phyloP scores from a whole-genome alignment of 1,139 yeast genomes.

The Debaryomyces udenii region DNA sequence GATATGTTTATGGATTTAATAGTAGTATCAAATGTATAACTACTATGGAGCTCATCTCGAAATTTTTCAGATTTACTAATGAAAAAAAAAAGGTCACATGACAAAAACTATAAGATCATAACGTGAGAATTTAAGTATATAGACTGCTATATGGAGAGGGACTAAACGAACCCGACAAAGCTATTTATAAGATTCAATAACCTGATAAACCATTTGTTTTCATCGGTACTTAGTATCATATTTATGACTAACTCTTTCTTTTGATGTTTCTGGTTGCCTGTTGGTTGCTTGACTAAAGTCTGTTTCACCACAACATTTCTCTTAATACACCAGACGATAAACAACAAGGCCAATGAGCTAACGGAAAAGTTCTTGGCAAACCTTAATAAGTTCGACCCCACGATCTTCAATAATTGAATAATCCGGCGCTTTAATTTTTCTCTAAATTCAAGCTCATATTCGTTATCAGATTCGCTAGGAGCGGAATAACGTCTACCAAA shows the following conservation, averaged over 20 bases:
- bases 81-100: constrained; percentile 6
- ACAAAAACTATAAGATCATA: neutral
- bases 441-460: constrained; percentile 25
- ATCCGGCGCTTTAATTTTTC: constrained; percentile 29
- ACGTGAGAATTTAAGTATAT: constrained; percentile 2
- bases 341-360: constrained; percentile 41
- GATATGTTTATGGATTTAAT: no score
- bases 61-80: constrained; percentile 12
- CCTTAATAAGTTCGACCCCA: constrained; percentile 34
- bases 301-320: constrained; percentile 44
- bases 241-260: constrained; percentile 47
- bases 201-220: constrained; percentile 51
- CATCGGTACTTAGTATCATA: constrained; percentile 48
- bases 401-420: constrained; percentile 25
- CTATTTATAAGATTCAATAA: constrained; percentile 41
- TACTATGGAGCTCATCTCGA: constrained; percentile 23
- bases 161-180: constrained; percentile 50
- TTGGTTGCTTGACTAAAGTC: constrained; percentile 41
- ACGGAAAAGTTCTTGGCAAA: constrained; percentile 41
- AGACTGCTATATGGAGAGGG: neutral
- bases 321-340: constrained; percentile 49
- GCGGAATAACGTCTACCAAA: constrained; percentile 7
- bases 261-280: constrained; percentile 21
- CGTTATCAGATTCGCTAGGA: constrained; percentile 16
- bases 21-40: no score